Base-by-base conservation (phyloP, 2,329 filamentous ascomycete species). In the Lachnum nothofagi region DNA sequence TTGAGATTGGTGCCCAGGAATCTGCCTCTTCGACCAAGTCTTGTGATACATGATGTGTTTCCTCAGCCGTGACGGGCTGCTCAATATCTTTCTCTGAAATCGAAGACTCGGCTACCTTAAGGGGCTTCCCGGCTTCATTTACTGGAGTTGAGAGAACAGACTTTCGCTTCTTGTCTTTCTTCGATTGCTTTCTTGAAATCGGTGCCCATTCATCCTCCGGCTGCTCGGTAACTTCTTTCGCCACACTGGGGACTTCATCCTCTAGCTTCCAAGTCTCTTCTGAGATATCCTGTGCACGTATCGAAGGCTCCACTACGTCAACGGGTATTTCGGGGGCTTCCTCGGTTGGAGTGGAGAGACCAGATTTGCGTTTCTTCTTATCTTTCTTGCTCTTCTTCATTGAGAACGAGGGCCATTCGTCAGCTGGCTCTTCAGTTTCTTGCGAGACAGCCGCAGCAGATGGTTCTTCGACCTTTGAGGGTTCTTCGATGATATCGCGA, bases 121-220 rank as follows among this genome's bases (percentile, higher is more conserved):
- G 2, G 24, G 14, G 12, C 37, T 22, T 19, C 12, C 10, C 2
- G 5, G 19, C 5, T 14, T 38, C 49, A 27, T 50, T 47, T 14
- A 31, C 12, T 43, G 41, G 29, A n/a, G 34, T 37, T 16, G n/a
- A n/a, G n/a, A n/a, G n/a, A n/a, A n/a, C n/a, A n/a, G n/a, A n/a
- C n/a, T n/a, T n/a, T n/a, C n/a, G n/a, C n/a, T n/a, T n/a, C n/a
- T 71, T 74, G 6, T 63, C 61, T 52, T 68, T 53, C 39, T 53
- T 51, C 10, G 49, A 44, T 37, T 51, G 35, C 17, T 50, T 50
- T 2, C n/a, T 44, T n/a, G 48, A 44, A 20, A 39, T 7, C 9
- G 38, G 29, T 10, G 17, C 17, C 43, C 31, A 42, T 31, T 49
- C 41, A 17, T 55, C 44, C 3, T 20, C 20, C n/a, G 38, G 22